Evolutionary conservation across 129 eudicot genomes (phyloP).

Genomic region (Rutidosis leptorrhynchoides): DNA sequence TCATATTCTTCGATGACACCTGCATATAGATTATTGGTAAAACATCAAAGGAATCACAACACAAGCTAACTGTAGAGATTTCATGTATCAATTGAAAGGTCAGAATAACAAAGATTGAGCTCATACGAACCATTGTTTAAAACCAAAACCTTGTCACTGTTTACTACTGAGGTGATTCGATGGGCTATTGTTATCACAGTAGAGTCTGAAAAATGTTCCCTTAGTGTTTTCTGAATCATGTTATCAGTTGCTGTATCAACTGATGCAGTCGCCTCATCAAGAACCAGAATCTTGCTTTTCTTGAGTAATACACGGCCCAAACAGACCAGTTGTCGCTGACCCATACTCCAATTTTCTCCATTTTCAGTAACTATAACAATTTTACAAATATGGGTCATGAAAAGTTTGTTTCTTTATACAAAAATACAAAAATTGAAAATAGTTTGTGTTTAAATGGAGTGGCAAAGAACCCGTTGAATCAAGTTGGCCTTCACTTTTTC

Average conservation of each 20-base stretch:
- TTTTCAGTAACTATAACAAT: slow-evolving; percentile 17
- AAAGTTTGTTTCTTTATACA: background rate
- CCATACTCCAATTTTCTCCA: slow-evolving; percentile 30
- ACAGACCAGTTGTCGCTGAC: slow-evolving; percentile 24
- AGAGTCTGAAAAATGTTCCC: slow-evolving; percentile 23
- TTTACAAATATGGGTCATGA: background rate
- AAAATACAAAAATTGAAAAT: background rate
- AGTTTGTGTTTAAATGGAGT: background rate
- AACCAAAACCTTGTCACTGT: slow-evolving; percentile 25
- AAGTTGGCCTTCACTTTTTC: slow-evolving; percentile 26
- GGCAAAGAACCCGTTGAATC: slow-evolving; percentile 18
- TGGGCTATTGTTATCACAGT: slow-evolving; percentile 26
- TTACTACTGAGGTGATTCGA: slow-evolving; percentile 28
- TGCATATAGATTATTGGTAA: background rate
- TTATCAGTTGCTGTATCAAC: slow-evolving; percentile 25
- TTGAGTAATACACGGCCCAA: slow-evolving; percentile 27
- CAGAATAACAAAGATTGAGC: slow-evolving; percentile 8
- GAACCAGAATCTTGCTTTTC: slow-evolving; percentile 24
- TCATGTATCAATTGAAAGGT: background rate
- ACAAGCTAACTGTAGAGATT: background rate
- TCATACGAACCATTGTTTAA: slow-evolving; percentile 22
- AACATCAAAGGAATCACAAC: background rate
- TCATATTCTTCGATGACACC: slow-evolving; percentile 27
- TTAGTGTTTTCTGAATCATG: slow-evolving; percentile 23
- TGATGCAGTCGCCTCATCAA: slow-evolving; percentile 32